Base-by-base conservation (phyloP, 495 filamentous ascomycete genomes). In the Rhizodiscina lignyota region DNA sequence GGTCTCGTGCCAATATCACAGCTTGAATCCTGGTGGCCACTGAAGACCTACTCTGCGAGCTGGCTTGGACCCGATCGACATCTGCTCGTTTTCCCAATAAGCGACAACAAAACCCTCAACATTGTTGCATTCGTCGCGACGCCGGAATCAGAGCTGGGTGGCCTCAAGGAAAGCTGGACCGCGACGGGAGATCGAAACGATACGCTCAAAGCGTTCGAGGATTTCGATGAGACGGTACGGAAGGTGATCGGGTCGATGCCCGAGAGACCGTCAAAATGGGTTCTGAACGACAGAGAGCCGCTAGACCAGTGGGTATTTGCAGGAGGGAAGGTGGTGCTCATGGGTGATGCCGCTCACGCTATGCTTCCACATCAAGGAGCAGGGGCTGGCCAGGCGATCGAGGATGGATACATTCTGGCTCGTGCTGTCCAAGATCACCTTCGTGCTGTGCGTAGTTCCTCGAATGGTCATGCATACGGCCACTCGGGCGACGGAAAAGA, bases 261-360 rank as follows among this genome's bases (percentile, higher is more conserved):
- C 5, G n/a, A n/a, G n/a, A n/a, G n/a, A n/a, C n/a, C n/a, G n/a
- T n/a, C n/a, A n/a, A n/a, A n/a, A n/a, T n/a, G n/a, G n/a, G n/a
- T n/a, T n/a, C n/a, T n/a, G n/a, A n/a, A n/a, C n/a, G n/a, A n/a
- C n/a, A n/a, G n/a, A n/a, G n/a, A n/a, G n/a, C n/a, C n/a, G n/a
- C n/a, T n/a, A n/a, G n/a, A n/a, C n/a, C n/a, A n/a, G n/a, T n/a
- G n/a, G n/a, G 36, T 46, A 2, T 39, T 38, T 21, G 28, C 37
- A 5, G 19, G 31, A 12, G 43, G 39, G 21, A 64, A 64, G 37
- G 38, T 65, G 15, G 63, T 55, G 1, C 52, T 68, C 1, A 56
- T 68, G 6, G 64, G 64, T 1, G 64, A 68, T 40, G 55, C 64
- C 4, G 60, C 56, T 19, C 64, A 68, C 47, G 58, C 64, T 2